Evolutionary conservation across 768 basidiomycete genomes (phyloP).

Genomic region (Collybiopsis luxurians): DNA sequence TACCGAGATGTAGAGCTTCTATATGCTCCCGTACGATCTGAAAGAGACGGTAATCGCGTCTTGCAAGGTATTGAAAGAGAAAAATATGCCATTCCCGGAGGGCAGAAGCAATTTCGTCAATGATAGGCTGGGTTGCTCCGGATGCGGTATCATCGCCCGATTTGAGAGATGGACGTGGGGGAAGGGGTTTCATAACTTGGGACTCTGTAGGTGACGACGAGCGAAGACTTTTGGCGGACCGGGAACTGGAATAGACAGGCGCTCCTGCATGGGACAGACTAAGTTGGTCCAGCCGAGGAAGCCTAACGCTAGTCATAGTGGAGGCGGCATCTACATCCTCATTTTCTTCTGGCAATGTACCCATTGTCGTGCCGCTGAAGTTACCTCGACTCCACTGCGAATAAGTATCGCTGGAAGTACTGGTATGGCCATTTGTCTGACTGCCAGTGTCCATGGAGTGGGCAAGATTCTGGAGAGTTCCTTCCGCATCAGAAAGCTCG

Average conservation of each 20-base stretch:
- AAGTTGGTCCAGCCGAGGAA: conserved; percentile 75
- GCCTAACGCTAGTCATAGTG: conserved; percentile 43
- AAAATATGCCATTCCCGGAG: conserved; percentile 93
- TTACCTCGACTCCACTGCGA: conserved; percentile 42
- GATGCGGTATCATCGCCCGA: conserved; percentile 91
- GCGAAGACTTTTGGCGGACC: conserved; percentile 47
- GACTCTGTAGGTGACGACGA: conserved; percentile 68
- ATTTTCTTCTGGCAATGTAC: conserved; percentile 61
- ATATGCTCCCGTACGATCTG: conserved; percentile 84
- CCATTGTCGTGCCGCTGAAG: conserved; percentile 42
- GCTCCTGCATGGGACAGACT: conserved; percentile 70
- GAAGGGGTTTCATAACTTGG: conserved; percentile 67
- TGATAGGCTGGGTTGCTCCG: conserved; percentile 81
- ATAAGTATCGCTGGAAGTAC: conserved; percentile 14
- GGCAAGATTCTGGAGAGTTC: conserved; percentile 75
- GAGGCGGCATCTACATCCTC: conserved; percentile 36
- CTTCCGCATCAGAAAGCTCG: conserved; percentile 84
- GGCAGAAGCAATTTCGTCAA: conserved; percentile 97
- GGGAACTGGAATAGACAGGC: conserved; percentile 59
- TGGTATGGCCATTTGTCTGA: conserved; percentile 23
- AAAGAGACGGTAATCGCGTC: conserved; percentile 88
- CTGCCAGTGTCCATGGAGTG: conserved; percentile 41
- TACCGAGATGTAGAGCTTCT: conserved; percentile 87
- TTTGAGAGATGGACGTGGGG: conserved; percentile 91
- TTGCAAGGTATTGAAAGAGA: conserved; percentile 88